A percentile compares a stretch with the other conserved stretches of the same genome.
Conservation (phyloP, 164 flowering plant species). For the Sextonia rubra region DNA sequence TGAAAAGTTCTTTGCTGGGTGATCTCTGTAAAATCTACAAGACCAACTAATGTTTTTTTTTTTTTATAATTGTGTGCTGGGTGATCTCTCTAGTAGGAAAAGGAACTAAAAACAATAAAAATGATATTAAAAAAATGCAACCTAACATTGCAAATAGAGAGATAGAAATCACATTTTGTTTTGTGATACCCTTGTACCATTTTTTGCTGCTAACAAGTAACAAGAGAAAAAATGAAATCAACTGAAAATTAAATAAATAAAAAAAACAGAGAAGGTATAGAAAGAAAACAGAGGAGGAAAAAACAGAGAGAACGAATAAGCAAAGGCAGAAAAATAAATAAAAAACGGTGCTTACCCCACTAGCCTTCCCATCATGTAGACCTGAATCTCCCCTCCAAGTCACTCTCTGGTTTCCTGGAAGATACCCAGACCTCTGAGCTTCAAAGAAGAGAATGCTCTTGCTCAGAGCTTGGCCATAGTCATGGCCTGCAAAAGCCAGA, state of each 20-base stretch:
- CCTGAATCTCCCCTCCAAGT: slow-evolving; percentile 89
- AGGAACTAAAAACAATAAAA: no score
- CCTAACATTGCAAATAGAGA: no score
- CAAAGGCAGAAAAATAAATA: no score
- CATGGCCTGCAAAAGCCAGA: slow-evolving; percentile 61
- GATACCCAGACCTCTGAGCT: slow-evolving; percentile 94
- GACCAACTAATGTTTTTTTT: no score
- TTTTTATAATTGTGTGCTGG: no score
- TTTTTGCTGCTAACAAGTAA: not conserved
- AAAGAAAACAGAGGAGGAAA: not conserved
- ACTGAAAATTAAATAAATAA: no score
- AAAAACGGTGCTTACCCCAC: slow-evolving; percentile 52
- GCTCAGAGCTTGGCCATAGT: slow-evolving; percentile 71
- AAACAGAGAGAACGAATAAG: no score
- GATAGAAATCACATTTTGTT: no score
- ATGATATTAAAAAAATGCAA: not conserved
- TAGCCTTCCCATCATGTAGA: slow-evolving; percentile 70
- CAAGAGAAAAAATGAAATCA: not conserved
- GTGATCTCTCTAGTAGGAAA: not conserved
- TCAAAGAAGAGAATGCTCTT: slow-evolving; percentile 90
- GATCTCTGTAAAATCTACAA: no score
- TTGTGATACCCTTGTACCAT: not conserved
- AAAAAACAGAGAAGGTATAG: not conserved
- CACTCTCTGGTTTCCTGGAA: slow-evolving; percentile 76
- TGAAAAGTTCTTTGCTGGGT: no score